Base-by-base conservation (phyloP, 2,329 filamentous ascomycete genomes). In the Colletotrichum paranaense region DNA sequence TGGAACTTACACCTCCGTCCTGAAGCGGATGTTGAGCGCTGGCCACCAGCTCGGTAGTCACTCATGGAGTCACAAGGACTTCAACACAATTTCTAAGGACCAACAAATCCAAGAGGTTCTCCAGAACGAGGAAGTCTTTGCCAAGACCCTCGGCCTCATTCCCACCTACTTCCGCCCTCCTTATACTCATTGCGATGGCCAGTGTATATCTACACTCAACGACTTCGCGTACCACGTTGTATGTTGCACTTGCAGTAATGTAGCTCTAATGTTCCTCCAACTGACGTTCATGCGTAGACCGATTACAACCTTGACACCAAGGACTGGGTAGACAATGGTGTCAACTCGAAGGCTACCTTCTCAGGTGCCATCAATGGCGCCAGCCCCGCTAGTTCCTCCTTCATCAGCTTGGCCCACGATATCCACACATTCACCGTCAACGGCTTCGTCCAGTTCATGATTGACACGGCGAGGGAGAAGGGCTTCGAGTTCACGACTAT, bases 41-140 rank as follows among this genome's bases (percentile, higher is more conserved):
- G 85, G 86, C 49, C 87, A 88, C 76, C 87, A 88, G 63, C 79
- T 88, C 46, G 86, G 80, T 60, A 84, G 83, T 63, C 87, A 88
- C 76, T 87, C 85, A 1, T 87, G 83, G 83, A 83, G 82, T n/a
- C 86, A 88, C 76, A 78, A 82, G 66, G 82, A 88, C 74, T 80
- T 86, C 19, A 80, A 78, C 63, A 75, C 77, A 26, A 74, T 87
- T 66, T 80, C 76, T 1, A 79, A 80, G 26, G 73, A 78, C 22
- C 79, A 81, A 62, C 79, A 82, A 64, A 76, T 76, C 22, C 74
- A 80, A 53, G 83, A 88, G 75, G 84, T 88, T 77, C 75, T 83
- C 56, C 82, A 82, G 72, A 84, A 86, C 75, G 86, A 88, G 77
- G 83, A 85, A 60, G 85, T 84, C 1, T 75, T 88, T 49, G 81